phyloP scores from a whole-genome alignment of 1,139 yeast genomes.

The Debaryomyces fabryi region DNA sequence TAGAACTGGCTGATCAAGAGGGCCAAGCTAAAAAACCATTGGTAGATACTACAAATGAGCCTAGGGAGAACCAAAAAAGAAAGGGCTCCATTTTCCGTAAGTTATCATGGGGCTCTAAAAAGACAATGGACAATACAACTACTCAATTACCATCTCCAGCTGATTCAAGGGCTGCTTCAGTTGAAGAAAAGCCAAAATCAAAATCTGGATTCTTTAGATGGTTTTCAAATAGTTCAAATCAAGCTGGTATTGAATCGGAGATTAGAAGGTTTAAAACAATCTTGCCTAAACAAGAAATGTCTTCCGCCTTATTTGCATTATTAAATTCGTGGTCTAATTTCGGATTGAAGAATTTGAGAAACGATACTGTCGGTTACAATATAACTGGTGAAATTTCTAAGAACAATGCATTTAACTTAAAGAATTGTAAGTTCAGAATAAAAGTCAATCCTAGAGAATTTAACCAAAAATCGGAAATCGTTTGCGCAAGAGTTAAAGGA shows the following conservation, averaged over 20 bases:
- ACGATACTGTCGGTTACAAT: constrained; percentile 45
- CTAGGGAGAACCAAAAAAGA: constrained; percentile 34
- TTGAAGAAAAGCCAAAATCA: constrained; percentile 35
- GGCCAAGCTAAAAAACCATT: constrained; percentile 27
- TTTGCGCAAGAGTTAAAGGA: constrained; percentile 50
- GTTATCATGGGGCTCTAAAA: constrained; percentile 58
- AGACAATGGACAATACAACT: constrained; percentile 28
- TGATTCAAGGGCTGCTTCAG: constrained; percentile 33
- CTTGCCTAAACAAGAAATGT: constrained; percentile 58
- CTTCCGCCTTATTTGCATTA: constrained; percentile 64
- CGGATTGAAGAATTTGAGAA: constrained; percentile 61
- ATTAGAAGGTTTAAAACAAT: constrained; percentile 46
- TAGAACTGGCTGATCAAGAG: neutral
- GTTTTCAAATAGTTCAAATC: constrained; percentile 38
- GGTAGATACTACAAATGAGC: constrained; percentile 36
- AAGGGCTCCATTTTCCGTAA: constrained; percentile 62
- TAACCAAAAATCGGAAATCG: constrained; percentile 48
- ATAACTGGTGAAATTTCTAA: constrained; percentile 65
- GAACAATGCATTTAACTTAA: constrained; percentile 61
- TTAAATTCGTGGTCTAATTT: constrained; percentile 70
- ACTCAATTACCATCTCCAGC: constrained; percentile 45
- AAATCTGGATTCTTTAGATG: constrained; percentile 44
- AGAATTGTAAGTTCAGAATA: constrained; percentile 66
- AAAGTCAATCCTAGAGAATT: constrained; percentile 44
- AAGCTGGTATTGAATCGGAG: constrained; percentile 27